These are phyloP conservation scores for Leccinum ochraceum DNA, from an alignment of 768 basidiomycete genomes.

Conservation along the genomic window DNA sequence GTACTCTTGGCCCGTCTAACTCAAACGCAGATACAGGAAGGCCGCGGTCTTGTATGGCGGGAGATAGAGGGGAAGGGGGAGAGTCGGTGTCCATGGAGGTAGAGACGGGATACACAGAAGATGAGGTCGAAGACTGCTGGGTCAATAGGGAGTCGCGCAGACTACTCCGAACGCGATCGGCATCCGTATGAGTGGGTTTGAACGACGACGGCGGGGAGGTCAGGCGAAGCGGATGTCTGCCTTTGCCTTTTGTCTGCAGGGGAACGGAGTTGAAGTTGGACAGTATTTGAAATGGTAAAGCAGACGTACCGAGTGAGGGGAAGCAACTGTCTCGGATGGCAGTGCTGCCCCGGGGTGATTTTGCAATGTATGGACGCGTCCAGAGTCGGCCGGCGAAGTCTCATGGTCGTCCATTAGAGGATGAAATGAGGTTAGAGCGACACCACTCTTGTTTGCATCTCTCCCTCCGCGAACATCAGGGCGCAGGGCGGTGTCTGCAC, in stretches of 20 bases:
- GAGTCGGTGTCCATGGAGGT: conserved; percentile 69
- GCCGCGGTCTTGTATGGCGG: conserved; percentile 43
- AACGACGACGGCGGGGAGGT: conserved; percentile 38
- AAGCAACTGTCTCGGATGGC: conserved; percentile 14
- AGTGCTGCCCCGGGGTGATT: conserved; percentile 15
- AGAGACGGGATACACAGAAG: conserved; percentile 77
- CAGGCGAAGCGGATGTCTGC: conserved; percentile 37
- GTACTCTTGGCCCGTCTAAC: conserved; percentile 48
- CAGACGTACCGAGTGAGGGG: conserved; percentile 24
- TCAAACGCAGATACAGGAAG: conserved; percentile 48
- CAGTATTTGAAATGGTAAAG: conserved; percentile 12
- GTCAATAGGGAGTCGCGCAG: conserved; percentile 57
- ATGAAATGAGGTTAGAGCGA: conserved; percentile 27
- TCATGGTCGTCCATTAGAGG: conserved; percentile 21
- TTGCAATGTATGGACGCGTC: conserved; percentile 4
- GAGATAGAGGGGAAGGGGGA: conserved; percentile 60
- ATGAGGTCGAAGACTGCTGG: conserved; percentile 65
- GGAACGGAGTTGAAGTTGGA: conserved; percentile 18
- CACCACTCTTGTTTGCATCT: conserved; percentile 27
- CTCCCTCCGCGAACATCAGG: conserved; percentile 11
- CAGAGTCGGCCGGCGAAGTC: conserved; percentile 1
- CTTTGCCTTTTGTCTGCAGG: conserved; percentile 35
- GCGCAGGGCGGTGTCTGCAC: conserved; percentile 10
- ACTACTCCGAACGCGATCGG: conserved; percentile 51
- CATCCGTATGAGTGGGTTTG: conserved; percentile 27